Percentiles rank a stretch among this genome's conserved stretches.
Conservation (phyloP, 2,329 filamentous ascomycete species). For the Pezicula carpinea region DNA sequence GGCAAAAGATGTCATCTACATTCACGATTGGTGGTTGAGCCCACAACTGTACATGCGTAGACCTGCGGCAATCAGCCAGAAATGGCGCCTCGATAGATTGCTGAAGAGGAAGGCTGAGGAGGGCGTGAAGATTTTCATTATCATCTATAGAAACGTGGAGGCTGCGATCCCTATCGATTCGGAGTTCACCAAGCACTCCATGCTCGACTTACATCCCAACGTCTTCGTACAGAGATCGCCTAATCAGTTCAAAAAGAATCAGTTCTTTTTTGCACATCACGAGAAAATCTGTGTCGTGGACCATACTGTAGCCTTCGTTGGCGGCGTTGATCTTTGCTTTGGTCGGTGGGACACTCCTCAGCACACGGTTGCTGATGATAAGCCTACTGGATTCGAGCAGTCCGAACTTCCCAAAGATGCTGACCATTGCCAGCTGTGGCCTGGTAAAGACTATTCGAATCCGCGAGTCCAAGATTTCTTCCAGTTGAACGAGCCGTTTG, state of each 20-base stretch:
- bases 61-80: constrained; percentile 92
- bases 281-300: constrained; percentile 98
- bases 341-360: constrained; percentile 96
- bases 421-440: constrained; percentile 93
- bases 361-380: constrained; percentile 86
- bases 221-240: constrained; percentile 94
- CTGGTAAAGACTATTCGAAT: constrained; percentile 97
- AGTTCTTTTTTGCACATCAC: constrained; percentile 98
- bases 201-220: constrained; percentile 92
- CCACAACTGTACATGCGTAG: constrained; percentile 93
- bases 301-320: constrained; percentile 91
- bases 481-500: constrained; percentile 86
- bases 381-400: constrained; percentile 87
- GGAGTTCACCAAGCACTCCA: constrained; percentile 94
- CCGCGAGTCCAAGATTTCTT: constrained; percentile 94
- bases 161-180: constrained; percentile 97
- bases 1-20: constrained; percentile 96
- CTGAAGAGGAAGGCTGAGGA: constrained; percentile 91
- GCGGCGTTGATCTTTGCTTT: constrained; percentile 94
- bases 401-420: constrained; percentile 75
- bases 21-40: constrained; percentile 98
- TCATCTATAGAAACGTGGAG: constrained; percentile 96
- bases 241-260: constrained; percentile 97
- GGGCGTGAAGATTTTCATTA: constrained; percentile 96
- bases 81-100: constrained; percentile 91